phyloP scores from a whole-genome alignment of 495 filamentous ascomycete genomes.

The Oleoguttula mirabilis region DNA sequence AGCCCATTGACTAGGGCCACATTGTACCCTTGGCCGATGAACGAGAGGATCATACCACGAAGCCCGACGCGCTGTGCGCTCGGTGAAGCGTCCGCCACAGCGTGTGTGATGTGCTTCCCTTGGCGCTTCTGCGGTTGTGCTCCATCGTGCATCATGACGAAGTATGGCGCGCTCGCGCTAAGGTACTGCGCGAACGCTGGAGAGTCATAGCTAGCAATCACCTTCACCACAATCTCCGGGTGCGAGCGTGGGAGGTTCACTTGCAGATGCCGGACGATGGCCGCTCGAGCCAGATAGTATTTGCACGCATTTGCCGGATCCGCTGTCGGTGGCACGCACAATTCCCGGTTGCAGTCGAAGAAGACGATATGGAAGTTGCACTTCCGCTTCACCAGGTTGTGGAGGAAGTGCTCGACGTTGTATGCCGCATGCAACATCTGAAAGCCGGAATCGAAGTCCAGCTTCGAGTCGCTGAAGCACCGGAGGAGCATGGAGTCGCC shows the following conservation, averaged over 20 bases:
- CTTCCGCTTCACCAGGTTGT: constrained; percentile 44
- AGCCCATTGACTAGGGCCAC: constrained; percentile 47
- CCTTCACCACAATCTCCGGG: constrained; percentile 31
- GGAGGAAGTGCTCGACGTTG: constrained; percentile 51
- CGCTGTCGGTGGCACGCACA: constrained; percentile 34
- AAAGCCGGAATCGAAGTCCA: constrained; percentile 56
- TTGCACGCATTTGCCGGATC: constrained; percentile 28
- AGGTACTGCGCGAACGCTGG: constrained; percentile 44
- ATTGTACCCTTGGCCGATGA: constrained; percentile 40
- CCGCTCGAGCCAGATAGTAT: constrained; percentile 47
- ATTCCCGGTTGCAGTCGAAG: constrained; percentile 40
- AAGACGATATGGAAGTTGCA: constrained; percentile 62
- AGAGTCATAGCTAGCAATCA: constrained; percentile 37
- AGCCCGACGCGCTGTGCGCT: constrained; percentile 15
- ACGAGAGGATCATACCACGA: constrained; percentile 38
- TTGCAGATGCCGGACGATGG: constrained; percentile 51
- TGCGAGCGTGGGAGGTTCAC: constrained; percentile 24
- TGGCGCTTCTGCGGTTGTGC: constrained; percentile 16
- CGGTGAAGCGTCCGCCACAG: background rate
- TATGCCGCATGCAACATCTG: constrained; percentile 62
- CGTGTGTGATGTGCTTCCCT: constrained; percentile 14
- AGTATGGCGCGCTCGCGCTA: constrained; percentile 39
- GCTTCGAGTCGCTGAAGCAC: constrained; percentile 43
- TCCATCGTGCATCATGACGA: constrained; percentile 60
- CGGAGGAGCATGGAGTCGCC: constrained; percentile 58